Evolutionary conservation across 148 eudicot species (phyloP), one percentile per base, ranked within the genome.

Genomic region (Pouteria glomerata): DNA sequence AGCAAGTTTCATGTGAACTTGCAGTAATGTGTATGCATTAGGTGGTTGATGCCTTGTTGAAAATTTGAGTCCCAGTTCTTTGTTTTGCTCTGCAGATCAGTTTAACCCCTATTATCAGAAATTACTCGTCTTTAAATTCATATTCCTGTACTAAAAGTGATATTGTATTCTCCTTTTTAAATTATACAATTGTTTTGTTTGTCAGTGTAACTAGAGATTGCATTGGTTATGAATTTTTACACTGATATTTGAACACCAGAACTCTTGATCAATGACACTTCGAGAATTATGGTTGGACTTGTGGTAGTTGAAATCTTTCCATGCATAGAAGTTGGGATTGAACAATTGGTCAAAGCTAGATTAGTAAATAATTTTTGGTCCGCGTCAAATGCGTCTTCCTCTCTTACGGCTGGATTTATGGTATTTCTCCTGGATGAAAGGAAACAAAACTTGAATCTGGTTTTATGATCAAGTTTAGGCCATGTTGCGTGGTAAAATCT

Each of bases 161-260:
- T 62, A 62, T 63, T 21, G 66, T 16, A 35, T n/a, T 35, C 48
- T n/a, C 29, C 11, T 62, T 21, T 21, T 37, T 3, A 0, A 2
- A 35, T 10, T 24, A 23, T 18, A 11, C 21, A 21, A n/a, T 18
- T 21, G 30, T 19, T 11, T 26, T 13, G 31, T 63, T 63, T 24
- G 13, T 42, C 42, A 19, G 6, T 35, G 56, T 14, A 27, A 21
- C 44, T 26, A n/a, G 31, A 42, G 27, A 27, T 57, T 57, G 74
- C 66, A 27, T 59, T 71, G 41, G n/a, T 30, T 71, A 45, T 57
- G 45, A 55, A 69, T 19, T 50, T 16, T 63, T 13, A 48, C 21
- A 44, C 42, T 37, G 44, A 23, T n/a, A 56, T 26, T 12, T 10
- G 3, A 4, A 55, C 27, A 6, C 48, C 2, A 26, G 24, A 31